Evolutionary conservation across 441 rosid species (phyloP).

Genomic region (Aleurites moluccanus): DNA sequence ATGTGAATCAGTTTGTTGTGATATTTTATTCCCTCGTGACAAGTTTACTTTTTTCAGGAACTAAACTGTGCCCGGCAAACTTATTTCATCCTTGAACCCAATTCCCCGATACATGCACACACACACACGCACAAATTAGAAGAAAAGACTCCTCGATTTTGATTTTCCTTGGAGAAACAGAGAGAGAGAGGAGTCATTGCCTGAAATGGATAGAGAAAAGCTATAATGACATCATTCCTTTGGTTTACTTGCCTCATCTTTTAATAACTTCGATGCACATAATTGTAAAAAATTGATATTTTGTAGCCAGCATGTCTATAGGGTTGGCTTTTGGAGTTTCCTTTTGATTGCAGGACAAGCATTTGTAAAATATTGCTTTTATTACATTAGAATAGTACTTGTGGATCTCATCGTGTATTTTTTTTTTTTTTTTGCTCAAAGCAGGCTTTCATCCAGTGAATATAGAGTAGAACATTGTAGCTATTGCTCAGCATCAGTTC

Average conservation of each 20-base stretch:
- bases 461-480: constrained; percentile 54
- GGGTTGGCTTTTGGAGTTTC: neutral
- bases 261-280: neutral
- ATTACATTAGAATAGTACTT: neutral
- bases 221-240: neutral
- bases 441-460: constrained; percentile 33
- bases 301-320: neutral
- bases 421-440: constrained; percentile 4
- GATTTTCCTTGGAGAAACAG: neutral
- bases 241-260: neutral
- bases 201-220: neutral
- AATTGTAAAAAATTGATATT: neutral
- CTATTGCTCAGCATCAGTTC: constrained; percentile 57
- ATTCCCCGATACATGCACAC: too few relatives aligned
- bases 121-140: neutral
- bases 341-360: too few relatives aligned
- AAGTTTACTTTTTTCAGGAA: neutral
- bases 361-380: neutral
- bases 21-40: neutral
- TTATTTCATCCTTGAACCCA: neutral
- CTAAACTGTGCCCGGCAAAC: neutral
- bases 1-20: neutral
- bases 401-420: neutral
- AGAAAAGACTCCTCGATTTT: neutral
- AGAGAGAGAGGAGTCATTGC: neutral